Evolutionary conservation across 2,329 filamentous ascomycete species (phyloP), one percentile per base, ranked within the genome.

Genomic region (Diplocarpon rosae): DNA sequence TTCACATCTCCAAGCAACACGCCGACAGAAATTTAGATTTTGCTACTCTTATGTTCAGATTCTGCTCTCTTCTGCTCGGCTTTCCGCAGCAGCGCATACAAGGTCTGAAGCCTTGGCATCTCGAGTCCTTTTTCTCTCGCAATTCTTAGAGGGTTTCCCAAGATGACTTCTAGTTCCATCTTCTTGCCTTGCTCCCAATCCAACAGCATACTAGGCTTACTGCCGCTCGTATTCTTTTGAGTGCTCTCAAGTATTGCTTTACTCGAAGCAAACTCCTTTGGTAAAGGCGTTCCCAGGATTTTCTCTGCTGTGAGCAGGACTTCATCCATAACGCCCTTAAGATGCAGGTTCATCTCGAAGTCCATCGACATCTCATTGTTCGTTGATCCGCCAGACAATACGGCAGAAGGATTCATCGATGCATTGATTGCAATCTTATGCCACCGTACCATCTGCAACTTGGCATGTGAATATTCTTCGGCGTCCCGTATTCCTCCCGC

Each of bases 361-460:
- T 85, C 80, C 11, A 65, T 63, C 5, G 76, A 69, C 76, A 86
- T 84, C 49, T 74, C 72, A 37, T 76, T 72, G 57, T 85, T 85
- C 42, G 76, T 72, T 1, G 71, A 66, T 1, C 80, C 78, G 11
- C 78, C 77, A 1, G 73, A 75, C 0, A 86, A 69, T 7, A 85
- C 80, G 1, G 80, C 77, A 1, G 76, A 80, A 0, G 82, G 80
- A 63, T 86, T 86, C 72, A 85, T 83, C 41, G 78, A 76, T 0
- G 80, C 78, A 61, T 86, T 86, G 67, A 86, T 85, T 55, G 78
- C 80, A 50, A 85, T 75, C 62, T 86, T 86, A 62, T 85, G 81
- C 82, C 82, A 86, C 17, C 82, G 70, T 14, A 85, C 74, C 34
- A 77, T 72, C 62, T 86, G 83, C 37, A 86, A 66, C 48, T 77